Base-by-base conservation (phyloP, 2,329 filamentous ascomycete species). In the Diaporthe humulicola region DNA sequence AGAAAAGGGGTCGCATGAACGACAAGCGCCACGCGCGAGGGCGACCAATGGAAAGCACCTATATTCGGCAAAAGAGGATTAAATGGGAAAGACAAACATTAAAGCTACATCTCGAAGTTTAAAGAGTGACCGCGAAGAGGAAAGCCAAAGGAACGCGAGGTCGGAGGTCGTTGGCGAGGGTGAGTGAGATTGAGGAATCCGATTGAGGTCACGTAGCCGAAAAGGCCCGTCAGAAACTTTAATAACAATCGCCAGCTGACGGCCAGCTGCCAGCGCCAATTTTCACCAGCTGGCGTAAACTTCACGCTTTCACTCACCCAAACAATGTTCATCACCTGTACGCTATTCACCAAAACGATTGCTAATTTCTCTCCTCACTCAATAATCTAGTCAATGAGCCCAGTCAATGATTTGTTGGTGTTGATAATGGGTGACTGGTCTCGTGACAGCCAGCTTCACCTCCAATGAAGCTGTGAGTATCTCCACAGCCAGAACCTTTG, bases 1-100 rank as follows among this genome's bases (percentile, higher is more conserved):
- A 64, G 42, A 72, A 72, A 56, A 61, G 70, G 70, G 70, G 57
- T 72, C 70, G 70, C 70, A 72, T 72, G 70, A 72, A 72, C 48
- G 45, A 52, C 45, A 60, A 22, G 42, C 36, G 42, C 52, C 42
- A 12, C 70, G 25, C 48, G 25, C 19, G 42, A 28, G 33, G 12
- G 57, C 45, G 48, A 36, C 70, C 57, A n/a, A 48, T 45, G 17
- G 36, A 22, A 8, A 17, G 48, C 10, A 25, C 33, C 48, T 30
- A 40, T 50, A 50, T 17, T 40, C 48, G 33, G 36, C 33, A 22
- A 54, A 38, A 6, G 33, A 50, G 9, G 33, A 54, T 38, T 8
- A 56, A 56, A 40, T 22, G 25, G 15, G 40, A n/a, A 72, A 56
- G 19, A 42, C 30, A 64, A n/a, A 56, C 70, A 54, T 54, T 58